Conservation (phyloP, 352 stramenopile genomes). For the Globisporangium cystogenes region DNA sequence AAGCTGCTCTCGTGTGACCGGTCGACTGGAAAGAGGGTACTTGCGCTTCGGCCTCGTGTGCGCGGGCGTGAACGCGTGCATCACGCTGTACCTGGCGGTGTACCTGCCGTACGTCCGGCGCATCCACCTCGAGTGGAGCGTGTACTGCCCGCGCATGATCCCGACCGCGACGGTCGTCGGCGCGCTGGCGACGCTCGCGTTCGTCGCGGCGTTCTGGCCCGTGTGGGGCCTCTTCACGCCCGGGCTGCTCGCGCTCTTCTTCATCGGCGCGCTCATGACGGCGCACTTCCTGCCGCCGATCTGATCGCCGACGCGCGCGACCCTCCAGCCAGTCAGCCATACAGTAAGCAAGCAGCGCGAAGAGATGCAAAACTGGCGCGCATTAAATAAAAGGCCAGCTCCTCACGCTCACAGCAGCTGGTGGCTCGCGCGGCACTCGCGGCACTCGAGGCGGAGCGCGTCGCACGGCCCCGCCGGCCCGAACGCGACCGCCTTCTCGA, state of each 20-base stretch:
- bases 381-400: conserved; percentile 12
- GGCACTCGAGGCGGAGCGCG: conserved; percentile 9
- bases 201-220: conserved; percentile 87
- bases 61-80: conserved; percentile 79
- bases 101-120: conserved; percentile 85
- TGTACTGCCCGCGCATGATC: conserved; percentile 92
- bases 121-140: conserved; percentile 82
- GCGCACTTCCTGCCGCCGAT: conserved; percentile 92
- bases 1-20: no score
- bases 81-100: conserved; percentile 83
- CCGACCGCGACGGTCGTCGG: conserved; percentile 75
- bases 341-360: no score
- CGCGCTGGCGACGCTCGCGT: conserved; percentile 58
- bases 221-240: conserved; percentile 91
- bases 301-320: no score
- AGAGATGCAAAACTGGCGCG: conserved; percentile 4
- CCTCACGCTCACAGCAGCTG: conserved; percentile 4
- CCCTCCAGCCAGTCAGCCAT: no score
- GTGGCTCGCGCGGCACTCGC: conserved; percentile 1
- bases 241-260: conserved; percentile 83
- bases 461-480: conserved; percentile 10
- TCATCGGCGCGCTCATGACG: conserved; percentile 89
- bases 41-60: conserved; percentile 77
- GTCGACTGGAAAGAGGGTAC: conserved; percentile 51
- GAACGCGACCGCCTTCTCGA: conserved; percentile 27